A percentile compares a stretch with the other conserved stretches of the same genome.
Conservation (phyloP, 108 stramenopile species). For the Seminavis robusta region DNA sequence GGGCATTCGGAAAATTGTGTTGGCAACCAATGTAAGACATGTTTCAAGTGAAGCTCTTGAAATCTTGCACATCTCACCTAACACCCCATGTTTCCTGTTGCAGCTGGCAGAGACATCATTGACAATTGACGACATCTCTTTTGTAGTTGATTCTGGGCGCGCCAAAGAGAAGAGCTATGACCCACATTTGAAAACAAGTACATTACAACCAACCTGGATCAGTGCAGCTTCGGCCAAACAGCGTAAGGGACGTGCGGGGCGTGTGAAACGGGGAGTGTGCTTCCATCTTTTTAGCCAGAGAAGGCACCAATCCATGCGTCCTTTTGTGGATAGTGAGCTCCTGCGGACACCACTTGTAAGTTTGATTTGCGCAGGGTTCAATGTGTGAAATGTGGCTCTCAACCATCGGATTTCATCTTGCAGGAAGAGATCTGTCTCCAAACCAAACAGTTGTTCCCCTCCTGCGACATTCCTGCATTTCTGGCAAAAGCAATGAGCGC, state of each 20-base stretch:
- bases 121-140: conserved; percentile 91
- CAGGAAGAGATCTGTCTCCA: conserved; percentile 68
- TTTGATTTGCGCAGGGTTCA: neutral
- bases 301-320: conserved; percentile 48
- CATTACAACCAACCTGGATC: conserved; percentile 80
- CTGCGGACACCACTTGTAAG: conserved; percentile 55
- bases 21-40: conserved; percentile 19
- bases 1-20: conserved; percentile 73
- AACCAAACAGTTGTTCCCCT: conserved; percentile 58
- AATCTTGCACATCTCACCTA: too few relatives aligned
- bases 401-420: neutral
- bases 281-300: conserved; percentile 72
- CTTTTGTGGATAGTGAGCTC: conserved; percentile 72
- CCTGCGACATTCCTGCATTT: conserved; percentile 67
- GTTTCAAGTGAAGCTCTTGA: too few relatives aligned
- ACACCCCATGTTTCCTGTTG: too few relatives aligned
- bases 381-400: neutral
- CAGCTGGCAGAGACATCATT: conserved; percentile 92
- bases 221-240: conserved; percentile 83
- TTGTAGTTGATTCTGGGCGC: conserved; percentile 66
- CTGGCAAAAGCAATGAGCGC: conserved; percentile 66
- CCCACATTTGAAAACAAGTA: conserved; percentile 72
- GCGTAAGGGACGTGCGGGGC: conserved; percentile 80
- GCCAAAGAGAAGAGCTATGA: conserved; percentile 94
- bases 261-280: conserved; percentile 72